A percentile compares a stretch with the other conserved stretches of the same genome.
Conservation (phyloP, 2,329 filamentous ascomycete species). For the Calonectria pteridis region DNA sequence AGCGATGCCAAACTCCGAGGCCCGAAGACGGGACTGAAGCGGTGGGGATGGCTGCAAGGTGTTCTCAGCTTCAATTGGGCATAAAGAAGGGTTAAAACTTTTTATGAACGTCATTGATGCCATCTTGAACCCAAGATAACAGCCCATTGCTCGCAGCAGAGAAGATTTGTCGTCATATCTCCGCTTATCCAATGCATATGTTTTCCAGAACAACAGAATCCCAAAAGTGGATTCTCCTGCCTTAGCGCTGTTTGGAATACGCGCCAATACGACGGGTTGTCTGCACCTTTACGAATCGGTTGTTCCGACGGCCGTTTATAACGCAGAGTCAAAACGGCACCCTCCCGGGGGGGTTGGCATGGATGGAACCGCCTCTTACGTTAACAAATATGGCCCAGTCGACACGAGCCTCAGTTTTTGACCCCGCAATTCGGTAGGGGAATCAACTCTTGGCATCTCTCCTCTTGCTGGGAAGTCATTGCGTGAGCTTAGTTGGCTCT, state of each 20-base stretch:
- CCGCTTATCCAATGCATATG: not conserved
- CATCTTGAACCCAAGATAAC: not conserved
- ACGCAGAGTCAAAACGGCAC: constrained; percentile 6
- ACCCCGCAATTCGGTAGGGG: constrained; percentile 3
- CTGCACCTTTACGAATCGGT: constrained; percentile 2
- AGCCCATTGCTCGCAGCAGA: not conserved
- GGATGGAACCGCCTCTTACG: not conserved
- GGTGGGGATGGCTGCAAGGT: not conserved
- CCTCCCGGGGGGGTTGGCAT: not conserved
- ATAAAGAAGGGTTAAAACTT: not conserved
- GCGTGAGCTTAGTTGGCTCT: constrained; percentile 7
- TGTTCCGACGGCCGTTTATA: not conserved
- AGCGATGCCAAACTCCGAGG: not conserved
- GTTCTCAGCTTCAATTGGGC: not conserved
- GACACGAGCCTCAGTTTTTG: not conserved
- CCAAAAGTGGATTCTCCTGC: constrained; percentile 1
- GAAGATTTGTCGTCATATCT: constrained; percentile 4
- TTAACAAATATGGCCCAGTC: not conserved
- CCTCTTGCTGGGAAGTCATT: constrained; percentile 4
- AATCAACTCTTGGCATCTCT: constrained; percentile 6
- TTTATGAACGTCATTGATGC: not conserved
- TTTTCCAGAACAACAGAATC: constrained; percentile 11
- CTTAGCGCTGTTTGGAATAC: not conserved
- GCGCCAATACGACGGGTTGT: not conserved
- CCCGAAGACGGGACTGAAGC: not conserved